Evolutionary conservation across 2,329 filamentous ascomycete genomes (phyloP), one percentile per base, ranked within the genome.

Genomic region (Neonectria punicea): DNA sequence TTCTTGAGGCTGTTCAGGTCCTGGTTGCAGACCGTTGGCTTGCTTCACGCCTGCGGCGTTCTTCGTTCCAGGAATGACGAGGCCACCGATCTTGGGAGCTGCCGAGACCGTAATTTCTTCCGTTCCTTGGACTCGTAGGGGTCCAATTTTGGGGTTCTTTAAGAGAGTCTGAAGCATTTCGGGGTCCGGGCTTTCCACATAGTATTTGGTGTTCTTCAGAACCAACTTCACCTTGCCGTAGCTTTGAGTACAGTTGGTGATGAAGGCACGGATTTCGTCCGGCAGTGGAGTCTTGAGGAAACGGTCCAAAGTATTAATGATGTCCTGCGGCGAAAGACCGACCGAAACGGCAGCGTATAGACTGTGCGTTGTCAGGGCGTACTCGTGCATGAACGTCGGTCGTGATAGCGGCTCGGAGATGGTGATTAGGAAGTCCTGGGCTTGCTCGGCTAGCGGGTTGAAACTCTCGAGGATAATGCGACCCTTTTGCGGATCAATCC

Each of bases 181-280:
- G 13, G 94, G 91, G 78, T 98, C 95, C 20, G 92, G 91, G 74
- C 93, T 98, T 80, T 99, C 96, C 66, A 98, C 90, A 73, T 92
- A 98, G 79, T 97, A 98, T 70, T 93, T 92, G 67, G 95, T 98
- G 74, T 98, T 92, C 79, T 97, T 97, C 68, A 98, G 80, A 49
- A 98, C 96, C 58, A 98, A 88, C 79, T 97, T 96, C 60, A 98
- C 94, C 80, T 98, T 98, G 69, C 96, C 96, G 77, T 96, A 98
- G 57, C 93, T 96, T 69, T 93, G 90, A 6, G 94, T 97, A 67
- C 93, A 96, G 66, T 89, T 89, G 28, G 80, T 82, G 70, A 95
- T 95, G 78, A 95, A 98, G 9, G 88, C 84, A 66, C 90, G 87
- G 66, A 98, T 92, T 53, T 90, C 88, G n/a, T 92, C 87, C 0